Conservation (phyloP, 768 basidiomycete genomes). For the Pleurotus tuoliensis region DNA sequence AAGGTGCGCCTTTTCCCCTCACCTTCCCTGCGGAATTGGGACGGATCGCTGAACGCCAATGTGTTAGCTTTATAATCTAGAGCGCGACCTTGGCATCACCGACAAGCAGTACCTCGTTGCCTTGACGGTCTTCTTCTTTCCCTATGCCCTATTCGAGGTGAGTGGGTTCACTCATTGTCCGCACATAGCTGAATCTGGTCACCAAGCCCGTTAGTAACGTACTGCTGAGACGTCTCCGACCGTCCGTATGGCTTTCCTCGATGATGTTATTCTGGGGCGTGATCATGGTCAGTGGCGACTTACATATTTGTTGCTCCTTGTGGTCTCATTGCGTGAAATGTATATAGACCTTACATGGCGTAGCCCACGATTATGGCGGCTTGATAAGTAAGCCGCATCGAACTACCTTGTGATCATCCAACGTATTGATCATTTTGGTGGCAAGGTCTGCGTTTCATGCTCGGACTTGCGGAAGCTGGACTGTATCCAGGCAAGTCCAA, state of each 20-base stretch:
- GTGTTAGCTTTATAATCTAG: constrained; percentile 54
- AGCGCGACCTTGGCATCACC: constrained; percentile 50
- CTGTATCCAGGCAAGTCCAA: constrained; percentile 33
- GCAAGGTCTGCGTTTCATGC: constrained; percentile 54
- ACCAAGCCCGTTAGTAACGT: constrained; percentile 60
- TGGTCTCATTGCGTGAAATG: background rate
- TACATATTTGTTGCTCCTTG: too few species aligned
- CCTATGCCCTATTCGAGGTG: constrained; percentile 69
- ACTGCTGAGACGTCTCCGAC: constrained; percentile 52
- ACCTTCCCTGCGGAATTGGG: background rate
- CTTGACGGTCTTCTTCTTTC: constrained; percentile 74
- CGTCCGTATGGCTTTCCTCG: constrained; percentile 61
- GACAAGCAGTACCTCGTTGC: constrained; percentile 67
- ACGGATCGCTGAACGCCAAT: background rate
- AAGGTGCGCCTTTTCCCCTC: constrained; percentile 38
- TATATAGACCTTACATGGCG: constrained; percentile 59
- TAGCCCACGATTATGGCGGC: constrained; percentile 56
- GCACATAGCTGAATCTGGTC: background rate
- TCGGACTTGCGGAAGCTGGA: constrained; percentile 62
- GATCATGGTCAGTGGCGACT: constrained; percentile 34
- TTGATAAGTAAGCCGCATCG: constrained; percentile 45
- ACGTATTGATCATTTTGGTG: background rate
- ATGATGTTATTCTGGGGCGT: constrained; percentile 48
- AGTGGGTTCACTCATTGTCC: constrained; percentile 5
- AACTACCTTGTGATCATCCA: background rate